Percentiles rank a stretch among this genome's conserved stretches.
phyloP scores from a whole-genome alignment of 441 rosid species.

The Bruguiera hainesii region DNA sequence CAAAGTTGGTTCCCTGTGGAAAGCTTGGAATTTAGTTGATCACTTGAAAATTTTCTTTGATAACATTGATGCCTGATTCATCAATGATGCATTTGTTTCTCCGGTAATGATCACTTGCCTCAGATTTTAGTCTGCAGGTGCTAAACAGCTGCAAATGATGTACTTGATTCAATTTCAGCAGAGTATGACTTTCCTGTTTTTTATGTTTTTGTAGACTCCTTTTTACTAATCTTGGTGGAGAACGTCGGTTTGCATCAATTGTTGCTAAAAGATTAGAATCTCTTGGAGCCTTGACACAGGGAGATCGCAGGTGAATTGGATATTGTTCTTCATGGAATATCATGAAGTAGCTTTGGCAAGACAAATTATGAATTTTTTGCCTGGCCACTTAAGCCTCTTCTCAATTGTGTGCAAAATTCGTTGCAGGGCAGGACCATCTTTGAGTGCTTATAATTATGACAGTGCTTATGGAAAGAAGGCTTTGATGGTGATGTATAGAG shows the following conservation, averaged over 20 bases:
- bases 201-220: slow-evolving; percentile 53
- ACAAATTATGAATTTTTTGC: neutral
- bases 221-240: slow-evolving; percentile 97
- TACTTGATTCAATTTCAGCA: neutral
- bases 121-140: neutral
- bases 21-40: neutral
- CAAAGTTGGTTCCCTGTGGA: neutral
- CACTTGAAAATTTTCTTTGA: slow-evolving; percentile 9
- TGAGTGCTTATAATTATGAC: slow-evolving; percentile 98
- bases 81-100: neutral
- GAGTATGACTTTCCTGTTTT: neutral
- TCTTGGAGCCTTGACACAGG: slow-evolving; percentile 98
- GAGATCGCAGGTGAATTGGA: slow-evolving; percentile 82
- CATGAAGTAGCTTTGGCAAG: neutral
- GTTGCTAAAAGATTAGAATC: slow-evolving; percentile 98
- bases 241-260: slow-evolving; percentile 98
- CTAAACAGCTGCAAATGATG: neutral
- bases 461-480: slow-evolving; percentile 92
- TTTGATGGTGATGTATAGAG: slow-evolving; percentile 92
- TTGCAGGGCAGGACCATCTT: slow-evolving; percentile 90
- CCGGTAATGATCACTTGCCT: neutral
- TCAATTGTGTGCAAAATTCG: slow-evolving; percentile 24
- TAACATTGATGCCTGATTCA: neutral
- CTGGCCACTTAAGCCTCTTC: slow-evolving; percentile 5
- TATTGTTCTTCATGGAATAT: neutral